Evolutionary conservation across 352 stramenopile genomes (phyloP), one percentile per base, ranked within the genome.

Genomic region (Globisporangium acanthophoron): DNA sequence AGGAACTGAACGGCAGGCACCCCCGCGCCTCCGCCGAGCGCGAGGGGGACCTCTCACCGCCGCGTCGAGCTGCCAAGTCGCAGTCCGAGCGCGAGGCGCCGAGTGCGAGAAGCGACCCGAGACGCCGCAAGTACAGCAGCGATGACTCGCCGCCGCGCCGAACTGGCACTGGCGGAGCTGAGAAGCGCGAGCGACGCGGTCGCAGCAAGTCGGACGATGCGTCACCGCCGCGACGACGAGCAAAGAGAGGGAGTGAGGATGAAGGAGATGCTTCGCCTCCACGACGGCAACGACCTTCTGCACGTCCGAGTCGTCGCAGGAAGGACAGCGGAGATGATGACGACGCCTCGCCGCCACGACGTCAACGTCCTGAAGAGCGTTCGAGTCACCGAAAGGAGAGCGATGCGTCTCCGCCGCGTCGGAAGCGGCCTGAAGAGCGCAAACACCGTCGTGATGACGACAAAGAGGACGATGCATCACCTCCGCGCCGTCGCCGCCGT

Each of bases 31-130:
- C 31, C 11, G 49, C 15, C 5, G 48, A 33, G 13, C 52, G n/a
- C n/a, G 66, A 6, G 63, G 74, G 13, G 59, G 74, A 88, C 60
- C 52, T 80, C 15, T 88, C 78, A 27, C 76, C 79, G 6, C 77
- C 76, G 20, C 63, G 78, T 15, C 85, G 80, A 33, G 7, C 43
- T 5, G 37, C 37, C 37, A 43, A 16, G 46, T 70, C 57, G 33
- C 11, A n/a, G 29, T 46, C 45, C 7, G 35, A 49, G 33, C 15
- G 35, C 35, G 35, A 12, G 35, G 35, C 35, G 35, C 35, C 9
- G 35, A 40, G 35, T 15, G 35, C 9, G 11, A 40, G 45, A 40
- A n/a, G n/a, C 21, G 20, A 39, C 11, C 11, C 29, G 21, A 48
- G 39, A 2, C 27, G 45, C 7, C 50, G 56, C 24, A 57, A 33